phyloP scores from a whole-genome alignment of 305 asterid genomes.

The Rubia peregrina region DNA sequence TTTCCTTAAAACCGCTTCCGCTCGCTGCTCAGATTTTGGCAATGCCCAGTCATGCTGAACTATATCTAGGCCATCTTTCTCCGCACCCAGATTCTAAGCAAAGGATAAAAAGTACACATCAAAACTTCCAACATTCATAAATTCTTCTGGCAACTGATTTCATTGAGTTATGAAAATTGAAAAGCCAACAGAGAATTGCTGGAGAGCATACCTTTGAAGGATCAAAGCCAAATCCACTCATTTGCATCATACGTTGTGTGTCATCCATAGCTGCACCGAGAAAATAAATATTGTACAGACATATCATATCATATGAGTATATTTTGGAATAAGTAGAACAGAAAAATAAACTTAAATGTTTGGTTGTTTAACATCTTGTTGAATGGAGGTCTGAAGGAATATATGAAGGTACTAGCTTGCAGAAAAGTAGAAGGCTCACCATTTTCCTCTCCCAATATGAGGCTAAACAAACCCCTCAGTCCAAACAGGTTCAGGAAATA shows the following conservation, averaged over 20 bases:
- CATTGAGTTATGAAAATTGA: neutral
- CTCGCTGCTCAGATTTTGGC: constrained; percentile 88
- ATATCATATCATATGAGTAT: neutral
- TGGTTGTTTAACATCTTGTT: neutral
- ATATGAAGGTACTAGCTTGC: neutral
- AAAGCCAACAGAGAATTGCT: neutral
- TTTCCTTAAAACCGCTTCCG: constrained; percentile 64
- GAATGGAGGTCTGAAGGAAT: neutral
- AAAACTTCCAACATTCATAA: neutral
- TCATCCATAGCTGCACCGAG: constrained; percentile 71
- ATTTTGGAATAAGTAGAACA: neutral
- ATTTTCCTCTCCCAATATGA: constrained; percentile 81
- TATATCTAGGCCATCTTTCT: constrained; percentile 74
- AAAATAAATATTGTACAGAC: constrained; percentile 15
- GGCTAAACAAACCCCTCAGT: constrained; percentile 84
- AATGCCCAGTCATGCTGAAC: constrained; percentile 89
- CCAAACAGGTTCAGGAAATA: constrained; percentile 90
- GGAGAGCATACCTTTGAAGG: constrained; percentile 36
- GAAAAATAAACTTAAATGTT: no score
- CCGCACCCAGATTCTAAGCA: constrained; percentile 80
- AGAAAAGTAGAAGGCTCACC: constrained; percentile 35
- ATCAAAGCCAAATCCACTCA: constrained; percentile 59
- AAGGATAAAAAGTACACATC: constrained; percentile 4
- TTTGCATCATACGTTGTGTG: constrained; percentile 97
- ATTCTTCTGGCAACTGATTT: neutral